Conservation (phyloP, 805 yeast genomes). For the Candida chauliodis region DNA sequence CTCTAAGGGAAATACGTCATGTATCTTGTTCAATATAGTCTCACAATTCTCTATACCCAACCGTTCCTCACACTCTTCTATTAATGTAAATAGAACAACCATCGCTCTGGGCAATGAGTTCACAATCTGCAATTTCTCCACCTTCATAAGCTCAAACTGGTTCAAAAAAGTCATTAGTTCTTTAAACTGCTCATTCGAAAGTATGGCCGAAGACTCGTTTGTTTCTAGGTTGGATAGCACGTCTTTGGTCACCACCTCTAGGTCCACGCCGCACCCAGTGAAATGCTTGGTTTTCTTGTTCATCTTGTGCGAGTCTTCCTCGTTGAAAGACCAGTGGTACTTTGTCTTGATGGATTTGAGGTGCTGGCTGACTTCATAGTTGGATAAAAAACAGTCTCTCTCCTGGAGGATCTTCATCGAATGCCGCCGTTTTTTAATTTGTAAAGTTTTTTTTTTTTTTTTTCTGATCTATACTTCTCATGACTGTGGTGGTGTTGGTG, state of each 20-base stretch:
- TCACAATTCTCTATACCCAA: constrained; percentile 66
- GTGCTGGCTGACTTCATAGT: constrained; percentile 61
- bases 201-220: constrained; percentile 22
- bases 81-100: constrained; percentile 73
- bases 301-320: constrained; percentile 25
- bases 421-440: not conserved
- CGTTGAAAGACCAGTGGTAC: constrained; percentile 44
- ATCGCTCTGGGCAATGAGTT: constrained; percentile 76
- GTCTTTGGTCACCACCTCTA: constrained; percentile 51
- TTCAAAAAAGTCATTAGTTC: constrained; percentile 45
- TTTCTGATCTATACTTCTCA: constrained; percentile 8
- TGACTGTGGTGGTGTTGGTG: constrained; percentile 30
- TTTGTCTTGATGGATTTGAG: constrained; percentile 45
- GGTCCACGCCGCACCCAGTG: constrained; percentile 41
- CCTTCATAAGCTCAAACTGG: constrained; percentile 62
- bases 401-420: constrained; percentile 42
- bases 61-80: constrained; percentile 91
- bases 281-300: constrained; percentile 21
- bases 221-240: constrained; percentile 37
- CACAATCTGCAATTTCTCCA: constrained; percentile 79
- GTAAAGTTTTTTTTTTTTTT: not conserved
- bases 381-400: constrained; percentile 59
- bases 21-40: constrained; percentile 52
- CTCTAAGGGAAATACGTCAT: constrained; percentile 48
- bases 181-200: constrained; percentile 20